A percentile compares a stretch with the other conserved stretches of the same genome.
Conservation (phyloP, 2,329 filamentous ascomycete genomes). For the Ascochyta clinopodiicola region DNA sequence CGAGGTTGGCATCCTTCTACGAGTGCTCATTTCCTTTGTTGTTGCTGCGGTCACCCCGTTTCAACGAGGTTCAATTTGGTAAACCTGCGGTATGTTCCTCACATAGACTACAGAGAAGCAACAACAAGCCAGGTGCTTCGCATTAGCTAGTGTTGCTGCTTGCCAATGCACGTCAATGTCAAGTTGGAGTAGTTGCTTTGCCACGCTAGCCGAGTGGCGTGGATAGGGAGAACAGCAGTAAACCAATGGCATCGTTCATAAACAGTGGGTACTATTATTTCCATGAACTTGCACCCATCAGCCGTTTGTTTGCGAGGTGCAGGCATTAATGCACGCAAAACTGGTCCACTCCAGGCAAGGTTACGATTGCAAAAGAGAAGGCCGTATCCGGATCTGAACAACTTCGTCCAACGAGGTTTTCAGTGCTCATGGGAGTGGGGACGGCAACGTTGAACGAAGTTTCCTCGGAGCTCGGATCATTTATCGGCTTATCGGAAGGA, state of each 20-base stretch:
- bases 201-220: background rate
- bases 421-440: background rate
- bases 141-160: background rate
- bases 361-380: background rate
- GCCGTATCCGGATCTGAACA: background rate
- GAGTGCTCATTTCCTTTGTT: conserved; percentile 22
- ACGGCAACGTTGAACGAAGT: background rate
- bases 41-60: conserved; percentile 23
- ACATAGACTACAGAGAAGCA: background rate
- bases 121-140: background rate
- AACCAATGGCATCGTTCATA: background rate
- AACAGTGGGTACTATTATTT: background rate
- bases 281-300: background rate
- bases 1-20: conserved; percentile 14
- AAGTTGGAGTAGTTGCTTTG: background rate
- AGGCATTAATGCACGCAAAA: background rate
- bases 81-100: conserved; percentile 10
- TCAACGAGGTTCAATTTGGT: conserved; percentile 15
- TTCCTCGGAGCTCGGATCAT: background rate
- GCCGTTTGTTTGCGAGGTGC: background rate
- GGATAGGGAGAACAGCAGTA: background rate
- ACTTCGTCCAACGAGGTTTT: background rate
- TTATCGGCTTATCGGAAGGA: background rate
- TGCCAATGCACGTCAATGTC: background rate
- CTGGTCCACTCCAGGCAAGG: background rate